Evolutionary conservation across 2,329 filamentous ascomycete genomes (phyloP), one percentile per base, ranked within the genome.

Genomic region (Ophiostoma australiae): DNA sequence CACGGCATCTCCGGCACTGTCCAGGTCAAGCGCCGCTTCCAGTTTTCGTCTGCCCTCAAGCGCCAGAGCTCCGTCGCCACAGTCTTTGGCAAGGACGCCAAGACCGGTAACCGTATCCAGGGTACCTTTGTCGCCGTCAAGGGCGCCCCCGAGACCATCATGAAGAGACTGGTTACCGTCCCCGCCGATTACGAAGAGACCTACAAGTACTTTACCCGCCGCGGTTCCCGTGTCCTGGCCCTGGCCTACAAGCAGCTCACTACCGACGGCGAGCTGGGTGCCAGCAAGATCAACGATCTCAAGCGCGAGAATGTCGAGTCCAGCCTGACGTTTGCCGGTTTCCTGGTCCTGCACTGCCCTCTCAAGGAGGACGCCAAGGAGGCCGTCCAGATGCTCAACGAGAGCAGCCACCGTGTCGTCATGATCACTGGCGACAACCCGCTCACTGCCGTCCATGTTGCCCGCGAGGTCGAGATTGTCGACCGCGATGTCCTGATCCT

Each of bases 381-480:
- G 79, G 90, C 95, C 55, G 92, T 99, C 58, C 92, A 91, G 75
- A 97, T 98, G 93, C 86, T 99, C 76, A 99, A 97, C 78, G 95
- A 99, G 83, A 98, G 94, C 81, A 98, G 94, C 81, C 95, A 99
- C 80, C 92, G 95, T 76, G 93, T 97, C 67, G 91, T 99, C 76
- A 99, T 99, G 95, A 99, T 99, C 75, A 99, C 95, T 72, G 95
- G 95, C 78, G 95, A 99, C 80, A 99, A 99, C 79, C 94, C 95
- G 15, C 86, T 99, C 69, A 99, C 95, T 58, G 95, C 95, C 74
- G 92, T 97, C 13, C 94, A 99, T 78, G 95, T 99, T 71, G 95
- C 95, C 20, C 90, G 91, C 73, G 90, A 97, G 79, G 95, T 99
- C 35, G 95, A 99, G 79, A 99, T 99, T 79, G 93, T 99, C 20